Evolutionary conservation across 2,329 filamentous ascomycete species (phyloP), one percentile per base, ranked within the genome.

Genomic region (Apiospora marii): DNA sequence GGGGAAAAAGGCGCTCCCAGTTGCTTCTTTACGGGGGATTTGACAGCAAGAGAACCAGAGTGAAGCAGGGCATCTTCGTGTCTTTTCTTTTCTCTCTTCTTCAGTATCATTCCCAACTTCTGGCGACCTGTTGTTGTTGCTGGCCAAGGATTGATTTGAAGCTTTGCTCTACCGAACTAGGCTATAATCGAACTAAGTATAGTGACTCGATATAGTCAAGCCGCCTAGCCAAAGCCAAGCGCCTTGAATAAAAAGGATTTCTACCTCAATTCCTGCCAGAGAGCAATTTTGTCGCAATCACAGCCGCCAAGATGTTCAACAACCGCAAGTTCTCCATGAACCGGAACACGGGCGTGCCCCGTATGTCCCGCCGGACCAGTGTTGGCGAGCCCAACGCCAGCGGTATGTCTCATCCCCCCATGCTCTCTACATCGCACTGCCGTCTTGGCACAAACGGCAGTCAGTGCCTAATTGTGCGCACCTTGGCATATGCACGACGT

Each of bases 301-400:
- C 75, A 73, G n/a, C 75, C 74, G 74, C 74, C 79, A 83, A 77
- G 71, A 87, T 88, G 84, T 89, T 89, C 77, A 82, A 84, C 79
- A 86, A 86, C 73, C 88, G 90, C 83, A 91, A 91, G 80, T 92
- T 92, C 82, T 91, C 89, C 75, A 91, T 92, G 83, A 91, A 92
- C 83, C 86, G 89, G 79, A 89, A 91, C 79, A 91, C 90, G 70
- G 90, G 90, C 77, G 86, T 87, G 53, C 90, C 90, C 73, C 87
- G 90, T 79, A 83, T 85, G 49, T 79, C 82, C 61, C 85, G 90
- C 74, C 87, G 90, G 76, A 91, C 91, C 79, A 91, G 89, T 77
- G 85, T 87, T 68, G 86, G 85, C 74, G 89, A 91, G 77, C 86
- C 88, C n/a, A 87, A 85, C 74, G 77, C 81, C 48, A 90, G 86